Evolutionary conservation across 2,329 filamentous ascomycete species (phyloP), one percentile per base, ranked within the genome.

Genomic region (Sporothrix mexicana): DNA sequence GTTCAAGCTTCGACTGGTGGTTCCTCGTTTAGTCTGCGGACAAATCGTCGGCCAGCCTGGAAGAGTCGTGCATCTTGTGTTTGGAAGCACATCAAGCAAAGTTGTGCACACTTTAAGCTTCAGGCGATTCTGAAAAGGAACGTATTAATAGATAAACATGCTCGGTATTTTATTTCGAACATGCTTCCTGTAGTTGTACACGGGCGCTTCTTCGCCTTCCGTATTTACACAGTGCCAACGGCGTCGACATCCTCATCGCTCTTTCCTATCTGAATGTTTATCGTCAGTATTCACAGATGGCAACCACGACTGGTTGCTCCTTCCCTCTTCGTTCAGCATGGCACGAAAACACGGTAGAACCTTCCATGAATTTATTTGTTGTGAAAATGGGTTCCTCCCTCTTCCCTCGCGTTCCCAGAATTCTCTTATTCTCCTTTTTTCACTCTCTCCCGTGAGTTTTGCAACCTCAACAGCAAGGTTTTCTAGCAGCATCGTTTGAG

Each of bases 181-280:
- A n/a, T n/a, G n/a, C n/a, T n/a, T n/a, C n/a, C n/a, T n/a, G n/a
- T n/a, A n/a, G n/a, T n/a, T n/a, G 30, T 36, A 36, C 5, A 36
- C 30, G 30, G 30, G 30, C 30, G 7, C 3, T 36, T 4, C 7
- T 36, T 4, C 7, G 3, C 30, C 30, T 36, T 36, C 30, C 30
- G 2, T 36, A 7, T 5, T 36, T 36, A 5, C 30, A 36, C 30
- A 36, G 30, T 36, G 49, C 49, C 49, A 20, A 53, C 9, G n/a
- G 30, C 30, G 30, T 30, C 30, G 30, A 30, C 30, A 30, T 30
- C 30, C 5, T 13, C 12, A 49, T 4, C 23, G 47, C 53, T 53
- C 66, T 17, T 68, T 68, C 66, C 66, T 20, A 41, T 55, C 41
- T n/a, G 66, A 25, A 20, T 53, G 17, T 41, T 51, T 36, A 15